Evolutionary conservation across 176 grass and related monocot genomes (phyloP).

Genomic region (Oryza officinalis): DNA sequence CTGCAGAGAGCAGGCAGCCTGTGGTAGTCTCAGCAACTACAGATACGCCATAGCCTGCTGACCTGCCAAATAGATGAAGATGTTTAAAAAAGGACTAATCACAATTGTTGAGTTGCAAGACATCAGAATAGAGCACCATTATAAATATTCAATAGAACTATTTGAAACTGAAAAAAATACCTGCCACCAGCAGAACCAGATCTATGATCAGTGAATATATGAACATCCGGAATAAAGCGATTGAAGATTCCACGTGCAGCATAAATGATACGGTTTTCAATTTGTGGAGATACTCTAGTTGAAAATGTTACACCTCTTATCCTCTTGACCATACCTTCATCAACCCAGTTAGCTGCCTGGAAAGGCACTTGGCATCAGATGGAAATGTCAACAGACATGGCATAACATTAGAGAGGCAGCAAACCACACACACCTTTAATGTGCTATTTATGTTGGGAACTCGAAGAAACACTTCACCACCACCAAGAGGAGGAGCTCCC

Average conservation of each 20-base stretch:
- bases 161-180: constrained; percentile 38
- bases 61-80: constrained; percentile 55
- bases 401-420: neutral
- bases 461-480: constrained; percentile 77
- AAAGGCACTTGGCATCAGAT: constrained; percentile 33
- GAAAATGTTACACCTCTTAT: constrained; percentile 90
- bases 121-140: neutral
- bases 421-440: constrained; percentile 51
- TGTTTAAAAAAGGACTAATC: neutral
- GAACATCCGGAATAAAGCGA: constrained; percentile 82
- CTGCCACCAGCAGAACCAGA: constrained; percentile 58
- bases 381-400: neutral
- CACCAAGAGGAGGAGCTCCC: constrained; percentile 78
- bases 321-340: constrained; percentile 94
- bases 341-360: constrained; percentile 78
- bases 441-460: constrained; percentile 65
- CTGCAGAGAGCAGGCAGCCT: constrained; percentile 80
- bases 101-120: neutral
- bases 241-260: constrained; percentile 87
- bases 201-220: constrained; percentile 85
- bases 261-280: constrained; percentile 68
- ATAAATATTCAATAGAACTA: neutral
- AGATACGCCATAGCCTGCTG: constrained; percentile 86
- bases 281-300: constrained; percentile 72
- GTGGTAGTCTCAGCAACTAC: constrained; percentile 89